A percentile compares a stretch with the other conserved stretches of the same genome.
phyloP scores from a whole-genome alignment of 2,329 filamentous ascomycete genomes.

The Periconia sp. region DNA sequence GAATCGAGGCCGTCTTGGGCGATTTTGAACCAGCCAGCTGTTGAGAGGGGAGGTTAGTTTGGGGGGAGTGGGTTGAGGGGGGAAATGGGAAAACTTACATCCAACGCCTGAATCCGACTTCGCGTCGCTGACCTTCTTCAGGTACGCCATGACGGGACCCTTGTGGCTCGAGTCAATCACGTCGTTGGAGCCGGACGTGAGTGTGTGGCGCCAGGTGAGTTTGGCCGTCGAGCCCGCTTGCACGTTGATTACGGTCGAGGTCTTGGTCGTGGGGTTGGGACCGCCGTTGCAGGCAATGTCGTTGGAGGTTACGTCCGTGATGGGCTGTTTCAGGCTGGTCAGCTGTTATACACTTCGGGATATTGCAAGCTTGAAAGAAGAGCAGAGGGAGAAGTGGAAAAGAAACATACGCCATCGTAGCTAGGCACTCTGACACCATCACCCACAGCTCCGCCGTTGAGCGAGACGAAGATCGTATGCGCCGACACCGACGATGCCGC shows the following conservation, averaged over 20 bases:
- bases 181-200: slow-evolving; percentile 50
- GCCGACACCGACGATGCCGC: slow-evolving; percentile 44
- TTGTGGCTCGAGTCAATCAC: slow-evolving; percentile 61
- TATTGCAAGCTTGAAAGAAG: neutral
- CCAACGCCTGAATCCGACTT: slow-evolving; percentile 33
- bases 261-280: slow-evolving; percentile 50
- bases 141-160: slow-evolving; percentile 59
- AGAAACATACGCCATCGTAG: slow-evolving; percentile 33
- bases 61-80: neutral
- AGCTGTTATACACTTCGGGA: slow-evolving; percentile 34
- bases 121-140: slow-evolving; percentile 59
- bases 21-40: slow-evolving; percentile 38
- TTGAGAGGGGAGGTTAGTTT: neutral
- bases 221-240: slow-evolving; percentile 53
- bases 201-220: slow-evolving; percentile 61
- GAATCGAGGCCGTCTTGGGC: slow-evolving; percentile 42
- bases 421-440: slow-evolving; percentile 55
- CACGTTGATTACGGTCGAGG: slow-evolving; percentile 41
- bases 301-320: slow-evolving; percentile 57
- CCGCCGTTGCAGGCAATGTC: slow-evolving; percentile 61
- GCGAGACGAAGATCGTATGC: slow-evolving; percentile 56
- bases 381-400: neutral
- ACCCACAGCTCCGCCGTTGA: slow-evolving; percentile 51
- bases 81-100: slow-evolving; percentile 15
- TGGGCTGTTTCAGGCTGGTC: slow-evolving; percentile 41